Percentiles rank a stretch among this genome's conserved stretches.
Evolutionary conservation across 176 grass and related monocot genomes (phyloP).

Genomic region (sorghum (Sorghum bicolor)): DNA sequence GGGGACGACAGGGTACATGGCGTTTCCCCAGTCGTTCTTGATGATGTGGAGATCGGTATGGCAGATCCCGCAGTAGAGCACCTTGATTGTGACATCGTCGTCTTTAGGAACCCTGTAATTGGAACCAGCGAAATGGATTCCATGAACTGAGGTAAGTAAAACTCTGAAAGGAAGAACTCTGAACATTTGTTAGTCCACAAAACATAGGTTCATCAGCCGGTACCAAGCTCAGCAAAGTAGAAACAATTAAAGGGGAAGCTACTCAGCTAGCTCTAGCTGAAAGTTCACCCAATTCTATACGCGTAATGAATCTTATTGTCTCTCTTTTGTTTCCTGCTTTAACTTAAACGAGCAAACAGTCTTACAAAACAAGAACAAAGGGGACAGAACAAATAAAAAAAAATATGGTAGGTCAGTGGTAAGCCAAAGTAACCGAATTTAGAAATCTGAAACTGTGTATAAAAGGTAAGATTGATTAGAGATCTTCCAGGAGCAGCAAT

Average conservation of each 20-base stretch:
- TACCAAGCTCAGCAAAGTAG: neutral
- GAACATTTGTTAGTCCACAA: neutral
- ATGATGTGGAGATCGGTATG: conserved; percentile 66
- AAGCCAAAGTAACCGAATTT: neutral
- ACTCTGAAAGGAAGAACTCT: neutral
- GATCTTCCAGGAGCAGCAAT: neutral
- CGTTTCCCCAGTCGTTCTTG: conserved; percentile 68
- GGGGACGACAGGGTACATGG: conserved; percentile 65
- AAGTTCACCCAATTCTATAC: neutral
- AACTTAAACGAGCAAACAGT: no score
- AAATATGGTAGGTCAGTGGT: neutral
- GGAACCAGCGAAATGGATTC: neutral
- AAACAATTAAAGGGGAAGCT: neutral
- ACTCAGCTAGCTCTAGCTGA: neutral
- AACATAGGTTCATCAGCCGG: neutral
- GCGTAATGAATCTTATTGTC: neutral
- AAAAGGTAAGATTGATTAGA: neutral
- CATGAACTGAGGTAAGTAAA: neutral
- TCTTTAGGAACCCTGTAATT: conserved; percentile 37
- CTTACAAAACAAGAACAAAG: no score
- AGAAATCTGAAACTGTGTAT: neutral
- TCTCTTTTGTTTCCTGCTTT: neutral
- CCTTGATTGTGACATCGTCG: conserved; percentile 70
- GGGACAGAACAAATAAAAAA: no score
- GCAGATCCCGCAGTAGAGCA: conserved; percentile 74